Conservation (phyloP, 1,284 basidiomycete species). For the Ganoderma boninense region DNA sequence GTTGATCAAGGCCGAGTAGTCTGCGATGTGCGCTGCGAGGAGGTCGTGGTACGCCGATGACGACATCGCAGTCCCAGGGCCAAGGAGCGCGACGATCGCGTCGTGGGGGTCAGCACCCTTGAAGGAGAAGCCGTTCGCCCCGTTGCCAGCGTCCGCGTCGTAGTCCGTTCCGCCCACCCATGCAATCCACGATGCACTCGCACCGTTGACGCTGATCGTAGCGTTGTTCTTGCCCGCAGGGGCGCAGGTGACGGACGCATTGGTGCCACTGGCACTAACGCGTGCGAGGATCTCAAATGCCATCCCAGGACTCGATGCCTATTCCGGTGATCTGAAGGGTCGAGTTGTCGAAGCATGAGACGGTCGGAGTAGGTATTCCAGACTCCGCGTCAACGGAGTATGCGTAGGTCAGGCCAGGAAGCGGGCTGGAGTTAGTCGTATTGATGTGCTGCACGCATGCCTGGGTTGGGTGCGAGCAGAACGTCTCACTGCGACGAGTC, state of each 20-base stretch:
- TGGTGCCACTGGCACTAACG: constrained; percentile 43
- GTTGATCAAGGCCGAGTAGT: constrained; percentile 54
- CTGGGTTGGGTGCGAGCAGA: constrained; percentile 71
- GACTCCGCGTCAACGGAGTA: constrained; percentile 57
- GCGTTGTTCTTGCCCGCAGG: constrained; percentile 54
- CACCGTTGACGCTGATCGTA: constrained; percentile 56
- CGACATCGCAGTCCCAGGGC: constrained; percentile 38
- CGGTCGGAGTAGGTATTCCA: constrained; percentile 61
- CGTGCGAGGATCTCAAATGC: constrained; percentile 70
- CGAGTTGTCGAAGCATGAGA: constrained; percentile 65
- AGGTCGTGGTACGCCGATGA: constrained; percentile 43
- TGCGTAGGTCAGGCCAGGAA: constrained; percentile 57
- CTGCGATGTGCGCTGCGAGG: constrained; percentile 56
- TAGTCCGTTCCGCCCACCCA: constrained; percentile 81
- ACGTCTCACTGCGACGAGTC: constrained; percentile 59
- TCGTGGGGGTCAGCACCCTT: constrained; percentile 66
- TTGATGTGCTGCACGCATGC: constrained; percentile 67
- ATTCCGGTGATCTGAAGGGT: constrained; percentile 66
- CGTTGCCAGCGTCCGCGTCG: constrained; percentile 65
- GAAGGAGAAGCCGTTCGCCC: constrained; percentile 66
- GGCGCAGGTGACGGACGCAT: constrained; percentile 43
- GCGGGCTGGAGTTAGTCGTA: constrained; percentile 39
- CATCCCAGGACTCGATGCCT: constrained; percentile 68
- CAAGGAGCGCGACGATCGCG: constrained; percentile 52
- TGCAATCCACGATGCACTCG: constrained; percentile 63